Conservation (phyloP, 306 rosid species). For the Medicago arabica region DNA sequence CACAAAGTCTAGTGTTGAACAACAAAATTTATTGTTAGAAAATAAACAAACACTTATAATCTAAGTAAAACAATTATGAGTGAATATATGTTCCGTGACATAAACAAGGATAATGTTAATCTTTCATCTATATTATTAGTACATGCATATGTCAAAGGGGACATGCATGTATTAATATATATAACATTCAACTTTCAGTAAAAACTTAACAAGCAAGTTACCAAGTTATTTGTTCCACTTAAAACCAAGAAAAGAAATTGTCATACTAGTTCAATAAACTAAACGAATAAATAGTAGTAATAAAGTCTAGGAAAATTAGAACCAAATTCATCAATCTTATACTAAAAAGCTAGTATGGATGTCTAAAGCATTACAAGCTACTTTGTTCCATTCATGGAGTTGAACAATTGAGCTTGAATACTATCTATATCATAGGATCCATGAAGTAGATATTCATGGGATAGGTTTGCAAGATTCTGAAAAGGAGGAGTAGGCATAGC, state of each 20-base stretch:
- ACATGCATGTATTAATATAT: neutral
- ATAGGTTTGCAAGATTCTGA: neutral
- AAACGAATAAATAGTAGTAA: neutral
- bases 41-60: no score
- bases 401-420: conserved; percentile 1
- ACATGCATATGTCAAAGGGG: no score
- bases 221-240: neutral
- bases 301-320: no score
- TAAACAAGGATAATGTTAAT: no score
- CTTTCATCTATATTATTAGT: no score
- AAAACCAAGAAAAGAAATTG: neutral
- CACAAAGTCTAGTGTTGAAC: no score
- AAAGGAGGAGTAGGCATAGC: neutral
- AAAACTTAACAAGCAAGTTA: neutral
- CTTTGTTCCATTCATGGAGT: conserved; percentile 20
- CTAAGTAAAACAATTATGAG: no score
- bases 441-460: neutral
- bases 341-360: neutral
- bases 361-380: neutral
- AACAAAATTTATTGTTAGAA: no score
- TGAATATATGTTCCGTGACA: no score
- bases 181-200: no score
- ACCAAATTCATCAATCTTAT: neutral
- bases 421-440: conserved; percentile 9
- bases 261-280: neutral